phyloP scores from a whole-genome alignment of 1,284 basidiomycete species.

The Cystobasidium pallidum region DNA sequence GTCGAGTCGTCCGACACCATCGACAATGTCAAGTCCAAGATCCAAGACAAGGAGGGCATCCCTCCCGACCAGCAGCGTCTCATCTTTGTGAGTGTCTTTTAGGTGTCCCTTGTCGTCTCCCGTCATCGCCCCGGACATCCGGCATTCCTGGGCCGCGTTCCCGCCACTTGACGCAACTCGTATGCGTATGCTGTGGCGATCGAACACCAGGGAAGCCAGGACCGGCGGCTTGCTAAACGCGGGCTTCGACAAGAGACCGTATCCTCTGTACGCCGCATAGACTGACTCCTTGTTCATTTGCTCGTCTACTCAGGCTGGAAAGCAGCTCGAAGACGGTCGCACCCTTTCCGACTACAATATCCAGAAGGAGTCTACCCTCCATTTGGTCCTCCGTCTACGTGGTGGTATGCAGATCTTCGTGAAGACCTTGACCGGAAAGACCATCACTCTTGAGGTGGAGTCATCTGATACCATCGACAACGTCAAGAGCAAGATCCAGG shows the following conservation, averaged over 20 bases:
- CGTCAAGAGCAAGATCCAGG: conserved; percentile 61
- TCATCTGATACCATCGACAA: conserved; percentile 66
- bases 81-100: conserved; percentile 65
- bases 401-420: conserved; percentile 75
- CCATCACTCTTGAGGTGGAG: conserved; percentile 65
- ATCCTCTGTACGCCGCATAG: neutral
- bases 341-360: conserved; percentile 59
- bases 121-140: neutral
- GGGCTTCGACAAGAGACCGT: neutral
- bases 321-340: conserved; percentile 60
- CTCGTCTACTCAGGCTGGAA: conserved; percentile 54
- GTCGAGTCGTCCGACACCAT: conserved; percentile 64
- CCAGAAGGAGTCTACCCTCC: conserved; percentile 55
- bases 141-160: neutral
- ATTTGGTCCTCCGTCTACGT: conserved; percentile 68
- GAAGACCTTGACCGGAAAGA: conserved; percentile 65
- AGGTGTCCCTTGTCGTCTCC: neutral
- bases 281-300: neutral
- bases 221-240: neutral
- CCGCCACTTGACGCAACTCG: conserved; percentile 2
- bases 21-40: conserved; percentile 61
- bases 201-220: neutral
- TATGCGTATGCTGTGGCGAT: neutral
- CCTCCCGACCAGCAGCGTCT: conserved; percentile 91
- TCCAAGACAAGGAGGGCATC: conserved; percentile 63